A percentile compares a stretch with the other conserved stretches of the same genome.
phyloP scores from a whole-genome alignment of 371 early-diverging fungal species.

The Actinomortierella ambigua region DNA sequence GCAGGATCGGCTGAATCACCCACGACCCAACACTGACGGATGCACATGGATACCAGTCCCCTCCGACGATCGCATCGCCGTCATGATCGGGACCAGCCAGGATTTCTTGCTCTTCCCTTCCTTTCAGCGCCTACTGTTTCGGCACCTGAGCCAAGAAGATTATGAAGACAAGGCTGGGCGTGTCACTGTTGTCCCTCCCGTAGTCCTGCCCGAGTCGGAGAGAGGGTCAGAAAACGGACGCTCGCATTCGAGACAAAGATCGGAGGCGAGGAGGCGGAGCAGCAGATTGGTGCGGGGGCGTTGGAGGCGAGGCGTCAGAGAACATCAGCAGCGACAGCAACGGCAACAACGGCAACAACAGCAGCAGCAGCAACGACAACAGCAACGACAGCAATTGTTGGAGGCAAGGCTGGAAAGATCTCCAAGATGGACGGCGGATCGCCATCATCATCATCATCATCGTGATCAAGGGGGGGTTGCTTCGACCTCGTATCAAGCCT shows the following conservation, averaged over 20 bases:
- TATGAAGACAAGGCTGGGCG: slow-evolving; percentile 30
- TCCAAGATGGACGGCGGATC: no score
- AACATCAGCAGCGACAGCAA: no score
- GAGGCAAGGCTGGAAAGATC: no score
- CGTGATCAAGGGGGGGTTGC: no score
- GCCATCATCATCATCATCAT: background rate
- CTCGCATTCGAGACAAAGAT: no score
- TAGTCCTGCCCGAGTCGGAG: no score
- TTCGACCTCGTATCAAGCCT: no score
- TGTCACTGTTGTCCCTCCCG: slow-evolving; percentile 12
- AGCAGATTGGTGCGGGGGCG: no score
- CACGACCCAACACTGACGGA: slow-evolving; percentile 5
- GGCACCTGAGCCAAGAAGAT: slow-evolving; percentile 41
- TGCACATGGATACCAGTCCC: slow-evolving; percentile 32
- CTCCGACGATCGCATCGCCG: slow-evolving; percentile 31
- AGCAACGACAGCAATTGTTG: slow-evolving; percentile 5
- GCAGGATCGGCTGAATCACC: background rate
- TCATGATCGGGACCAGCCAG: slow-evolving; percentile 42
- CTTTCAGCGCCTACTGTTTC: slow-evolving; percentile 31
- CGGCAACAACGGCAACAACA: no score
- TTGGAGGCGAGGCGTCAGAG: no score
- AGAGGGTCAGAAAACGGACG: no score
- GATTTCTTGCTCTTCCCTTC: slow-evolving; percentile 45
- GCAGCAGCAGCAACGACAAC: slow-evolving; percentile 1
- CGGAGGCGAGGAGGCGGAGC: no score